Conservation (phyloP, 345 rosid species). For the Schrenkiella parvula region DNA sequence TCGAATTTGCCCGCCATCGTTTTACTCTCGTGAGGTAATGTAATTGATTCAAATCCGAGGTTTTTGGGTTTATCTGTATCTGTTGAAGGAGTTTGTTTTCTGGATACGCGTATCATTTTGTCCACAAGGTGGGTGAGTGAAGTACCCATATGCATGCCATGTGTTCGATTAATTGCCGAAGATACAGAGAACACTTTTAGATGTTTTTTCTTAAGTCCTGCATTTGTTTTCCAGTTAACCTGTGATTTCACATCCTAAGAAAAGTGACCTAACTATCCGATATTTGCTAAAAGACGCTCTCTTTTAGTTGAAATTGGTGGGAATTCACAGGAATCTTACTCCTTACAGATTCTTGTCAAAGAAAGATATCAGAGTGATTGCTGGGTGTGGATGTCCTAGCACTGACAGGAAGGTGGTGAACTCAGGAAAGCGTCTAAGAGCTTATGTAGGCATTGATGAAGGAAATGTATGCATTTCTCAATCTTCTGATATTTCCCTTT, state of each 20-base stretch:
- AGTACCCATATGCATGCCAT: slow-evolving; percentile 11
- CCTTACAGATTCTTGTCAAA: slow-evolving; percentile 59
- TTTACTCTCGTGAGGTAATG: slow-evolving; percentile 59
- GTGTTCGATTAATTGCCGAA: slow-evolving; percentile 7
- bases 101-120: not conserved
- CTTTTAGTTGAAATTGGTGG: not conserved
- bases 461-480: slow-evolving; percentile 48
- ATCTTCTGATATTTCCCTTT: too few species aligned
- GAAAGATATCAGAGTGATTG: slow-evolving; percentile 62
- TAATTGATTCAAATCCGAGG: not conserved
- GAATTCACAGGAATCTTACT: not conserved
- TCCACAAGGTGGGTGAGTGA: not conserved
- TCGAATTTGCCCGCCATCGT: slow-evolving; percentile 71
- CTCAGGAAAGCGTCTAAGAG: slow-evolving; percentile 81
- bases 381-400: slow-evolving; percentile 84
- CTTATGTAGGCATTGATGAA: slow-evolving; percentile 66
- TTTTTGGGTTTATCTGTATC: not conserved
- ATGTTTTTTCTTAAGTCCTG: not conserved
- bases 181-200: not conserved
- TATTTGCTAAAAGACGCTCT: not conserved
- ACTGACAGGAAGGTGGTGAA: slow-evolving; percentile 86
- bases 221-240: not conserved
- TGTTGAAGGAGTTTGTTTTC: not conserved
- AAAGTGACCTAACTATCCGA: not conserved
- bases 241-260: not conserved